Base-by-base conservation (phyloP, 2,329 filamentous ascomycete genomes). In the Talaromyces amestolkiae region DNA sequence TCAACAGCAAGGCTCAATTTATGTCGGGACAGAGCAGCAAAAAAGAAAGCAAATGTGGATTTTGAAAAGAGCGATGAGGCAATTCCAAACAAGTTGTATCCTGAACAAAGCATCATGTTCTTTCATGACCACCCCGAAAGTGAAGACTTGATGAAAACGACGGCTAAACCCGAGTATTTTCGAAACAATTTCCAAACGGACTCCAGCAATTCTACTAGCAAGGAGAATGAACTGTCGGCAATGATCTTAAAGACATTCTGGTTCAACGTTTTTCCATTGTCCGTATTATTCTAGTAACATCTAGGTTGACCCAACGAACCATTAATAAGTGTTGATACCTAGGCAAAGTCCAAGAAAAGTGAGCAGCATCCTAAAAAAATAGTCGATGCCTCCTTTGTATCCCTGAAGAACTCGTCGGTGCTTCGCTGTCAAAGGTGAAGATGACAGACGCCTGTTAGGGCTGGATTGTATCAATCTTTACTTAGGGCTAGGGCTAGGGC, bases 401-500 rank as follows among this genome's bases (percentile, higher is more conserved):
- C n/a, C 10, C 19, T 17, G n/a, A 15, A 13, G n/a, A 39, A 11
- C 5, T 13, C 22, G 6, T 24, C 31, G 33, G 13, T 24, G 7
- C 33, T 39, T 56, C 53, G 33, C 31, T 11, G 7, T n/a, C 8
- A 19, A 17, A 37, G 53, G 15, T 19, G 19, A 15, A 22, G 31
- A 22, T 22, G n/a, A 22, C 17, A 33, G 8, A 37, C 11, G 10
- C n/a, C 2, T 56, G n/a, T 54, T 15, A 35, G 31, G 33, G 53
- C 53, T 22, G 33, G 31, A 24, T 35, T 35, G 51, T 24, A 15
- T 6, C 39, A 45, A 31, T 22, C n/a, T 10, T 27, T n/a, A 51
- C n/a, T 39, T 39, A 61, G 45, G 59, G 58, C 19, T 61, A 61
- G 58, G 59, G 59, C 45, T 61, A 61, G 58, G 59, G 59, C 45